Conservation (phyloP, 2,329 filamentous ascomycete genomes). For the Claviceps cyperi region DNA sequence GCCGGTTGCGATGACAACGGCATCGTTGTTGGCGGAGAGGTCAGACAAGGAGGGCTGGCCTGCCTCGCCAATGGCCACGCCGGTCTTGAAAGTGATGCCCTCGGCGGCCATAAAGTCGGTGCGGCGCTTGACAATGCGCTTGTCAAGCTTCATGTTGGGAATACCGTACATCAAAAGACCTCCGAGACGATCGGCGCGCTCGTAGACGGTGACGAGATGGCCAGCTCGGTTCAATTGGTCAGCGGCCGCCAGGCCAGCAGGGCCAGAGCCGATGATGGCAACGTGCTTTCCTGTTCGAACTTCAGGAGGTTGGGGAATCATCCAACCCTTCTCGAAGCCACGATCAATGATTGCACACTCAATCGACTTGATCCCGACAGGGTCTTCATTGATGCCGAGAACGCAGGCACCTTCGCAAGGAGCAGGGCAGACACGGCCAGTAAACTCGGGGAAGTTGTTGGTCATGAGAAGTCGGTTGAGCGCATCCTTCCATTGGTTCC, state of each 20-base stretch:
- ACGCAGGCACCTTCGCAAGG: conserved; percentile 95
- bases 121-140: conserved; percentile 88
- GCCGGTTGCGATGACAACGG: conserved; percentile 82
- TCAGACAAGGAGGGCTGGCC: conserved; percentile 47
- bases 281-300: conserved; percentile 77
- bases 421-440: conserved; percentile 88
- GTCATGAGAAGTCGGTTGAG: conserved; percentile 87
- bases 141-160: conserved; percentile 99
- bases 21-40: conserved; percentile 61
- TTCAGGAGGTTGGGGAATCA: conserved; percentile 68
- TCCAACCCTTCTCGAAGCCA: conserved; percentile 97
- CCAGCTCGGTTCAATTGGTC: conserved; percentile 92
- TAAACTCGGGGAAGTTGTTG: conserved; percentile 98
- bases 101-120: conserved; percentile 90
- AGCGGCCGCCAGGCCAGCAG: conserved; percentile 75
- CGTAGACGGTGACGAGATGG: conserved; percentile 78
- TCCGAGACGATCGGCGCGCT: conserved; percentile 80
- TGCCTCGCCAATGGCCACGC: conserved; percentile 63
- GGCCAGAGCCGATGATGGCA: conserved; percentile 82
- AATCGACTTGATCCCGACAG: conserved; percentile 95
- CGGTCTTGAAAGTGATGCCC: conserved; percentile 69
- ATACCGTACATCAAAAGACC: conserved; percentile 97
- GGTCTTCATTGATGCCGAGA: conserved; percentile 90
- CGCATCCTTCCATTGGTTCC: conserved; percentile 73
- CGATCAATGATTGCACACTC: conserved; percentile 97